Conservation (phyloP, 2,329 filamentous ascomycete genomes). For the Neopestalotiopsis rosae region DNA sequence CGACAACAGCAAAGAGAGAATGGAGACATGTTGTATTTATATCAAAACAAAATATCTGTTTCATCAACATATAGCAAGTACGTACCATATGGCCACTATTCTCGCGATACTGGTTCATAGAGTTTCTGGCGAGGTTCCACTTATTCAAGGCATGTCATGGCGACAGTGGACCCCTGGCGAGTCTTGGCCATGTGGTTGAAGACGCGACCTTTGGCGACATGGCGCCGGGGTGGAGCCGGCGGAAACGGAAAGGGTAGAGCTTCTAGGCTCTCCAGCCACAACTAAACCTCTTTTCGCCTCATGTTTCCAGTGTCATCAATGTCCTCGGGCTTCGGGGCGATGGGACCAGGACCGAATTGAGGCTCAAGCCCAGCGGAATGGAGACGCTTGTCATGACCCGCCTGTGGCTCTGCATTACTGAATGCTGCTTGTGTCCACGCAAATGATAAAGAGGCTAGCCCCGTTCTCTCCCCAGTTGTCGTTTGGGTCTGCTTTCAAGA, state of each 20-base stretch:
- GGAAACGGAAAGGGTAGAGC: background rate
- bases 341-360: slow-evolving; percentile 10
- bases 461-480: background rate
- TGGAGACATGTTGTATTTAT: slow-evolving; percentile 12
- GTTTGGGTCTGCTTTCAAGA: background rate
- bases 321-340: slow-evolving; percentile 9
- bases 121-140: slow-evolving; percentile 9
- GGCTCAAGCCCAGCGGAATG: slow-evolving; percentile 7
- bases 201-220: background rate
- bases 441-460: slow-evolving; percentile 2
- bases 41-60: background rate
- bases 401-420: background rate
- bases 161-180: slow-evolving; percentile 4
- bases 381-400: slow-evolving; percentile 14
- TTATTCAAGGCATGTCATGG: slow-evolving; percentile 9
- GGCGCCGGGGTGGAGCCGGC: slow-evolving; percentile 10
- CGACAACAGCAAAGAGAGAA: background rate
- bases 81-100: slow-evolving; percentile 2
- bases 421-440: background rate
- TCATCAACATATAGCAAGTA: background rate
- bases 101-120: slow-evolving; percentile 11
- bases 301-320: background rate
- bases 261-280: slow-evolving; percentile 12
- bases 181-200: slow-evolving; percentile 8
- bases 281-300: background rate